These are phyloP conservation scores for Thielaviopsis populi DNA, from an alignment of 2,329 filamentous ascomycete species.

Conservation along the genomic window DNA sequence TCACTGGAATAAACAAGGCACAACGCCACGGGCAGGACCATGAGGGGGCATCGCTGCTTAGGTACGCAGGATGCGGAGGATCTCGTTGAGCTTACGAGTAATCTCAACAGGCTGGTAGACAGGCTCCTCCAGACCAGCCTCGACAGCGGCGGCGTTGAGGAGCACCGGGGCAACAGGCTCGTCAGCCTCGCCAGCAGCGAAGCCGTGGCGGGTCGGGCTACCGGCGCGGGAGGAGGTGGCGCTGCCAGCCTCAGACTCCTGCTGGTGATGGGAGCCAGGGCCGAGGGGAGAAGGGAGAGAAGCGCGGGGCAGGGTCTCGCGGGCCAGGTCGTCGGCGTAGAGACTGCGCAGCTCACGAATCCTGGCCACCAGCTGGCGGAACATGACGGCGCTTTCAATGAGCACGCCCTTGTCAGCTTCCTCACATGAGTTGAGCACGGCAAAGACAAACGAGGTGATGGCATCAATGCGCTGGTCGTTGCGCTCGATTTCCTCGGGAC, in stretches of 20 bases:
- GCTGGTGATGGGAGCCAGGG: neutral
- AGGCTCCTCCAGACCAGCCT: neutral
- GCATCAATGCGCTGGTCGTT: neutral
- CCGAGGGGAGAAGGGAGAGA: neutral
- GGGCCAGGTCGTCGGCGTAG: neutral
- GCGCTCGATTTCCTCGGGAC: neutral
- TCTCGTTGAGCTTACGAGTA: conserved; percentile 2
- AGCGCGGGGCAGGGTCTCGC: neutral
- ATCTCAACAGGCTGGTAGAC: neutral
- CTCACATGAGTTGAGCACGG: neutral
- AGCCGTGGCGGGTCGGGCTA: neutral
- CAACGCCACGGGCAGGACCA: neutral
- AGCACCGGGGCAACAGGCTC: neutral
- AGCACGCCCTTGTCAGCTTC: neutral
- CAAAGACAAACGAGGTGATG: neutral
- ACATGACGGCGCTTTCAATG: neutral
- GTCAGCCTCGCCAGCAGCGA: neutral
- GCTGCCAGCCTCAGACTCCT: neutral
- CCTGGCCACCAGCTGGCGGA: neutral
- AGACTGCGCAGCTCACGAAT: neutral
- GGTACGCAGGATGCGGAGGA: neutral
- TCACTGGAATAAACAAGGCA: neutral
- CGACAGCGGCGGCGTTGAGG: neutral
- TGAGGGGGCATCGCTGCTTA: neutral
- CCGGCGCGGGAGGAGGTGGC: neutral